phyloP scores from a whole-genome alignment of 2,329 filamentous ascomycete species.

The Fusarium keratoplasticum region DNA sequence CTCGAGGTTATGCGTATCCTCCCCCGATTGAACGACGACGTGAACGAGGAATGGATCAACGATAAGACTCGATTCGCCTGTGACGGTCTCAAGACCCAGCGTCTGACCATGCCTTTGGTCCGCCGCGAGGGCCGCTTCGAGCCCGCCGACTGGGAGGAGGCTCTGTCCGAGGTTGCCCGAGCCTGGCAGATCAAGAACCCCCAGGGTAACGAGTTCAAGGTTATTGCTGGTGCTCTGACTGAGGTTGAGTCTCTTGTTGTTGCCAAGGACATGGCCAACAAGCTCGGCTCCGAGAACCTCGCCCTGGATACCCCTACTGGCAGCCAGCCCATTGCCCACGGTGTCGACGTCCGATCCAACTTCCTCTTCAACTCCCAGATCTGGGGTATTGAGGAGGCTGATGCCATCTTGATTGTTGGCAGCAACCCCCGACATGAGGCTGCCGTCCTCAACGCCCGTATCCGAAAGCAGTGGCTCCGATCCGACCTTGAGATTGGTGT shows the following conservation, averaged over 20 bases:
- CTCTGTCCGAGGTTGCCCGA: conserved; percentile 84
- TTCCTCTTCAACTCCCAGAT: conserved; percentile 98
- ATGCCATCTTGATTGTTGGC: conserved; percentile 90
- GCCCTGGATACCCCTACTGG: conserved; percentile 91
- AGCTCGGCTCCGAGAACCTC: conserved; percentile 94
- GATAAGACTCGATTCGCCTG: conserved; percentile 98
- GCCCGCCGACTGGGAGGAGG: conserved; percentile 95
- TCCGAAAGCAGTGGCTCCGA: conserved; percentile 96
- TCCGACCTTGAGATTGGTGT: conserved; percentile 94
- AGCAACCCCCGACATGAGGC: conserved; percentile 97
- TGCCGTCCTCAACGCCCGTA: conserved; percentile 93
- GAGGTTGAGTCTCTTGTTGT: conserved; percentile 95
- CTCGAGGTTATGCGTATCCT: conserved; percentile 96
- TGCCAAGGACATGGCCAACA: conserved; percentile 97
- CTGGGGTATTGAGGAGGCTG: conserved; percentile 92
- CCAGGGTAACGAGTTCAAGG: conserved; percentile 95
- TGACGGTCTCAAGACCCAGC: conserved; percentile 95
- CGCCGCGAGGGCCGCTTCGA: conserved; percentile 91
- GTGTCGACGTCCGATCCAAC: conserved; percentile 92
- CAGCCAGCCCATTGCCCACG: conserved; percentile 86
- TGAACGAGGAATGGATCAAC: conserved; percentile 99
- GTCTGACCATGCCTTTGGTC: conserved; percentile 91
- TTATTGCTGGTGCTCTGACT: conserved; percentile 87
- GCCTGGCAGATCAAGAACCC: conserved; percentile 84
- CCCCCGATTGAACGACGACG: conserved; percentile 93